A percentile compares a stretch with the other conserved stretches of the same genome.
These are phyloP conservation scores for Xylaria multiplex DNA, from an alignment of 2,329 filamentous ascomycete species.

Conservation along the genomic window DNA sequence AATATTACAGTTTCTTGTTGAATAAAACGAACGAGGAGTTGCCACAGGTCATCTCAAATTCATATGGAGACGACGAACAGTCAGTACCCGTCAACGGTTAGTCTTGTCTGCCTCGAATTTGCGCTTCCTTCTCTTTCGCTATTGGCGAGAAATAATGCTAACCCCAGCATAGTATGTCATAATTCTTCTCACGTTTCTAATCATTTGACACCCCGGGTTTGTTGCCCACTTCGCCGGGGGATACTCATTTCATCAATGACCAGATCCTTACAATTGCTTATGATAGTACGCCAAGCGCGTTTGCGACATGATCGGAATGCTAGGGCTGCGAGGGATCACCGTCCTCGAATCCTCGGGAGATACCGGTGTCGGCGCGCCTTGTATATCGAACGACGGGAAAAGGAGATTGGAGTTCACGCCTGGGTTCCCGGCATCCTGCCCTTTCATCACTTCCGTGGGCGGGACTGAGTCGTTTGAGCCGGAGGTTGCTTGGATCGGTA, in stretches of 20 bases:
- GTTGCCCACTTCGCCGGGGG: neutral
- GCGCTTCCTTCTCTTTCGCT: neutral
- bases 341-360: slow-evolving; percentile 69
- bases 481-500: slow-evolving; percentile 31
- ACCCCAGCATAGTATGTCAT: slow-evolving; percentile 12
- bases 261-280: neutral
- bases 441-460: slow-evolving; percentile 34
- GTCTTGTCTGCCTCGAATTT: neutral
- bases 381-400: slow-evolving; percentile 36
- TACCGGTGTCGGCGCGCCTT: slow-evolving; percentile 59
- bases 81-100: slow-evolving; percentile 53
- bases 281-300: slow-evolving; percentile 62
- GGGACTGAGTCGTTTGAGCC: slow-evolving; percentile 31
- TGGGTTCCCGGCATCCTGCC: slow-evolving; percentile 33
- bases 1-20: slow-evolving; percentile 67
- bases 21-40: slow-evolving; percentile 53
- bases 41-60: slow-evolving; percentile 68
- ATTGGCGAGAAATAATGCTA: neutral
- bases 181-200: neutral
- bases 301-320: slow-evolving; percentile 68
- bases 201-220: neutral
- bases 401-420: slow-evolving; percentile 34
- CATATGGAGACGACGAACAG: slow-evolving; percentile 71
- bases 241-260: neutral
- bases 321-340: slow-evolving; percentile 68